Percentiles rank a stretch among this genome's conserved stretches.
These are phyloP conservation scores for Davidsoniella eucalypti DNA, from an alignment of 2,329 filamentous ascomycete species.

Conservation along the genomic window DNA sequence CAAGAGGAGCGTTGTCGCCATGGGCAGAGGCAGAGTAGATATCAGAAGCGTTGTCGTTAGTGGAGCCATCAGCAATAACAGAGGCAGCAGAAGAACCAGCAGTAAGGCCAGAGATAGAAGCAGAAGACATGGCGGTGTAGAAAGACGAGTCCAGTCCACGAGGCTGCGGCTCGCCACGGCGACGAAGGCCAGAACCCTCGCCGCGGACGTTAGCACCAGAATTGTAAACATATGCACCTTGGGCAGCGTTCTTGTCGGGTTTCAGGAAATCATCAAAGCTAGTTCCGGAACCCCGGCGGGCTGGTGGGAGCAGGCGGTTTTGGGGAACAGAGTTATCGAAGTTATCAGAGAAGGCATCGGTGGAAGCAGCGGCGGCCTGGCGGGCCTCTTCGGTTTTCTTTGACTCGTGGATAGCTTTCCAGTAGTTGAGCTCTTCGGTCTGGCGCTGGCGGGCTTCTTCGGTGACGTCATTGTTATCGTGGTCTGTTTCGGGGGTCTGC, in stretches of 20 bases:
- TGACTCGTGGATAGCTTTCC: slow-evolving; percentile 40
- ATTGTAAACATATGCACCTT: slow-evolving; percentile 41
- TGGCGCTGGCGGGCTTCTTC: slow-evolving; percentile 44
- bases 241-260: slow-evolving; percentile 33
- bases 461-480: slow-evolving; percentile 36
- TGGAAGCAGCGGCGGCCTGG: slow-evolving; percentile 7
- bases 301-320: too few species aligned
- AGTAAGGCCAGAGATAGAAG: not conserved
- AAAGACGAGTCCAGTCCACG: not conserved
- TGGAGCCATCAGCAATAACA: not conserved
- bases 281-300: slow-evolving; percentile 19
- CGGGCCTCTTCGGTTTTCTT: slow-evolving; percentile 24
- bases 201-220: slow-evolving; percentile 31
- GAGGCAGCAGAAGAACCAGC: not conserved
- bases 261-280: slow-evolving; percentile 44
- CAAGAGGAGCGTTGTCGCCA: not conserved
- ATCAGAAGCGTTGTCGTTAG: slow-evolving; percentile 12
- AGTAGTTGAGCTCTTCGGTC: slow-evolving; percentile 48
- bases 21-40: not conserved
- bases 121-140: slow-evolving; percentile 18
- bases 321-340: too few species aligned
- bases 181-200: slow-evolving; percentile 28
- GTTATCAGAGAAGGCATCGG: slow-evolving; percentile 13
- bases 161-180: slow-evolving; percentile 24
- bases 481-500: not conserved